Percentiles rank a stretch among this genome's conserved stretches.
Evolutionary conservation across 768 basidiomycete genomes (phyloP).

Genomic region (Sporobolomyces phaffii): DNA sequence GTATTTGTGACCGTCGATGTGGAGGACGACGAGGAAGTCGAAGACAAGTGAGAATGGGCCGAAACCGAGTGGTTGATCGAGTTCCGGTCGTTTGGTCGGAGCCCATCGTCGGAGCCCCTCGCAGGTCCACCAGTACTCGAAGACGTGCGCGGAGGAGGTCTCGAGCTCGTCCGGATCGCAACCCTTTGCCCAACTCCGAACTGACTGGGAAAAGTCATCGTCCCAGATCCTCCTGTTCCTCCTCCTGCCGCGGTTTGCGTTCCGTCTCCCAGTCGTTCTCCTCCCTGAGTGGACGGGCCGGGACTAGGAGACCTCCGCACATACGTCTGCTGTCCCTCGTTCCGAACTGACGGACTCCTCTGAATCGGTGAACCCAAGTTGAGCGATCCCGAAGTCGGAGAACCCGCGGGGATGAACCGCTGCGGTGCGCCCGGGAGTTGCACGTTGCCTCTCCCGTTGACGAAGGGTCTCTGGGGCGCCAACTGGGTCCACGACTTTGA

Average conservation of each 20-base stretch:
- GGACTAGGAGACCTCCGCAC: conserved; percentile 6
- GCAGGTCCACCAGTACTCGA: not conserved
- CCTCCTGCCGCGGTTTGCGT: too few species aligned
- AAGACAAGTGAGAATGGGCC: not conserved
- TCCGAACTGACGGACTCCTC: not conserved
- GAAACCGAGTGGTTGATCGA: not conserved
- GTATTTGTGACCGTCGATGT: not conserved
- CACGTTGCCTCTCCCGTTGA: conserved; percentile 30
- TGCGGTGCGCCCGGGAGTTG: conserved; percentile 7
- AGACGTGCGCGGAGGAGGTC: not conserved
- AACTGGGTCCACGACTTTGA: conserved; percentile 28
- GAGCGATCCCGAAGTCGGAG: not conserved
- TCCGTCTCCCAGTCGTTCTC: not conserved
- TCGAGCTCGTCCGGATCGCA: conserved; percentile 18
- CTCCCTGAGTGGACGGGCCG: fast-evolving
- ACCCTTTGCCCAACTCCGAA: conserved; percentile 24
- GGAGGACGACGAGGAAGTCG: not conserved
- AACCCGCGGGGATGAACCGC: conserved; percentile 15
- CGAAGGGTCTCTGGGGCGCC: conserved; percentile 14
- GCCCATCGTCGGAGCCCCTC: not conserved
- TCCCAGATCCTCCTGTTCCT: not conserved
- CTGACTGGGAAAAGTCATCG: conserved; percentile 19
- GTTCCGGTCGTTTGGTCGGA: not conserved
- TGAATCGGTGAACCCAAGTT: not conserved
- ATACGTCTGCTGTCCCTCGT: conserved; percentile 17